phyloP scores from a whole-genome alignment of 2,329 filamentous ascomycete genomes.

The Pseudogymnoascus verrucosus region DNA sequence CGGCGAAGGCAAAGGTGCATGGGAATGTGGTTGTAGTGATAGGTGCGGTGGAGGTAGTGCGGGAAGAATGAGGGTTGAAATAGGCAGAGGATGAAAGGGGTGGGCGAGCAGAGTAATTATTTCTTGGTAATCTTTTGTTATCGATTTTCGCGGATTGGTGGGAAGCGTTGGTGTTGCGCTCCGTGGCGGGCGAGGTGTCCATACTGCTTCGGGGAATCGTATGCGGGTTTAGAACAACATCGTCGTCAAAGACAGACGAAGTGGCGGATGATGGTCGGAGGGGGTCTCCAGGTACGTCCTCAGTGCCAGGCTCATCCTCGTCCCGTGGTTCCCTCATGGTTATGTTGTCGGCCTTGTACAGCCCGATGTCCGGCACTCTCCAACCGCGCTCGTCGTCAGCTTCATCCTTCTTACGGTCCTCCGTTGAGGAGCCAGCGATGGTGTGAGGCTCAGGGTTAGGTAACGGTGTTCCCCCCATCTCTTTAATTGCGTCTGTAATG shows the following conservation, averaged over 20 bases:
- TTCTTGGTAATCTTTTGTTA: background rate
- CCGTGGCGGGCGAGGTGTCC: background rate
- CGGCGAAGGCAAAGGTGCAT: conserved; percentile 73
- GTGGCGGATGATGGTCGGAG: background rate
- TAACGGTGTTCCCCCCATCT: no score
- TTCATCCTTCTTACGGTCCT: background rate
- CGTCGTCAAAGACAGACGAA: background rate
- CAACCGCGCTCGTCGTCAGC: background rate
- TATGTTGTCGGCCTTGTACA: background rate
- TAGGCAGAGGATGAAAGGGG: background rate
- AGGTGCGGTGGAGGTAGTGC: background rate
- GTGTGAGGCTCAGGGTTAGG: no score
- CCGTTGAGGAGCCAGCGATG: no score
- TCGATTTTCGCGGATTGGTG: background rate
- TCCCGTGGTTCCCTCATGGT: background rate
- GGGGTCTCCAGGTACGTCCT: background rate
- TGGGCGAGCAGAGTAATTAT: background rate
- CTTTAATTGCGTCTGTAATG: no score
- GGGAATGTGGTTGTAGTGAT: background rate
- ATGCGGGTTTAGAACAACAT: background rate
- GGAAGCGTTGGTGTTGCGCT: background rate
- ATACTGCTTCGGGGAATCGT: background rate
- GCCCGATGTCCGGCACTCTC: background rate
- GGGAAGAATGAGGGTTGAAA: background rate
- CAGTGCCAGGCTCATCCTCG: background rate